These are phyloP conservation scores for Penicillium paneum DNA, from an alignment of 2,329 filamentous ascomycete species.

Conservation along the genomic window DNA sequence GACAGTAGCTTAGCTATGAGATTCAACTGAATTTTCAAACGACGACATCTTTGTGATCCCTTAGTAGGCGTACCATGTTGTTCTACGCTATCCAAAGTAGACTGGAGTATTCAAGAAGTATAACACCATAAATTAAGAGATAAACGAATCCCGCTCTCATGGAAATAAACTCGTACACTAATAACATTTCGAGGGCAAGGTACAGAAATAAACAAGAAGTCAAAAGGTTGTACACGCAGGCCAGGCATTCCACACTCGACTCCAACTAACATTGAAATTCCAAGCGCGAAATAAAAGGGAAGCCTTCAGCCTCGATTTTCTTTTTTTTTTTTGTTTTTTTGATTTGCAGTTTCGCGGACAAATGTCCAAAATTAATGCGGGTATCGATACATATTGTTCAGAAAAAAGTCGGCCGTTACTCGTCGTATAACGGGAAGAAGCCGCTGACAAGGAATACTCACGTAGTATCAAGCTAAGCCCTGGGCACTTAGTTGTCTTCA, in stretches of 20 bases:
- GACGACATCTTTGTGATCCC: not conserved
- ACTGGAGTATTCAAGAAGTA: not conserved
- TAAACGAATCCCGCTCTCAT: not conserved
- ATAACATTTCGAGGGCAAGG: not conserved
- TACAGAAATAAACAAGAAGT: constrained; percentile 6
- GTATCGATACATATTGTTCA: constrained; percentile 27
- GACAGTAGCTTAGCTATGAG: not conserved
- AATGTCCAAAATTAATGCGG: constrained; percentile 9
- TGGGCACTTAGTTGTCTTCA: constrained; percentile 32
- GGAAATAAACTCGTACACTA: not conserved
- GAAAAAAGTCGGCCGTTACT: constrained; percentile 7
- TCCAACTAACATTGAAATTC: not conserved
- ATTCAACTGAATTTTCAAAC: not conserved
- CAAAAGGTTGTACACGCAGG: not conserved
- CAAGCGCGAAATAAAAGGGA: not conserved
- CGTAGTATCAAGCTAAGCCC: not conserved
- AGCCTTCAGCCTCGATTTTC: not conserved
- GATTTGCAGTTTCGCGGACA: constrained; percentile 6
- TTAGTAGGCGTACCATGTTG: not conserved
- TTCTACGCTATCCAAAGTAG: not conserved
- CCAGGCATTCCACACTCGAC: not conserved
- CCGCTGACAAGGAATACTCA: not conserved
- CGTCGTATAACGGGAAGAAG: constrained; percentile 3
- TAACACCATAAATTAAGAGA: not conserved
- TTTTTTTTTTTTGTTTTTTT: not conserved